Conservation (phyloP, 208 protist genomes). For the Leishmania mexicana region DNA sequence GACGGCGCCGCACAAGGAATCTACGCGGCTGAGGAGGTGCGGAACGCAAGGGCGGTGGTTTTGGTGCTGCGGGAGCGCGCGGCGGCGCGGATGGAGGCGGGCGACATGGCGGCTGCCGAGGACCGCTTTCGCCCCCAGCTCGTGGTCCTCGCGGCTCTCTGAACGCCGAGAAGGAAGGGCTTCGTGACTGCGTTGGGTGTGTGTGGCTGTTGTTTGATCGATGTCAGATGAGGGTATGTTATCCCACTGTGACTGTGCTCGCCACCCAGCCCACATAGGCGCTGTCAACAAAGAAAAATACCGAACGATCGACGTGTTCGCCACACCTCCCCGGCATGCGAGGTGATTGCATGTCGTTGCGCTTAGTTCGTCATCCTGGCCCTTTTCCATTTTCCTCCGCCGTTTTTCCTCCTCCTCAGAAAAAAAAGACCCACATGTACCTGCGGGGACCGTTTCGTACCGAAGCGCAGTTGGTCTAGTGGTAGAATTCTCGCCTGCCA, state of each 20-base stretch:
- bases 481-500: slow-evolving; percentile 93
- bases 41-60: slow-evolving; percentile 29
- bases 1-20: slow-evolving; percentile 43
- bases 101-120: neutral
- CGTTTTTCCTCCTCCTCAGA: neutral
- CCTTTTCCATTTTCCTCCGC: neutral
- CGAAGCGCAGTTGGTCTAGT: slow-evolving; percentile 92
- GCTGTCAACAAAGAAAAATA: neutral
- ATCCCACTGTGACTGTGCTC: neutral
- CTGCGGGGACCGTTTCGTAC: neutral
- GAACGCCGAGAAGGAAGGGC: neutral
- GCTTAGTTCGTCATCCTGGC: neutral
- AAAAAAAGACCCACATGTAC: neutral
- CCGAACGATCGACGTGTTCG: neutral
- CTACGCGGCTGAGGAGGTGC: slow-evolving; percentile 38
- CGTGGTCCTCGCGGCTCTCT: slow-evolving; percentile 5
- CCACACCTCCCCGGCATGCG: neutral
- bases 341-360: neutral
- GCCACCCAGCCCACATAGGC: neutral
- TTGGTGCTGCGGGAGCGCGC: slow-evolving; percentile 25
- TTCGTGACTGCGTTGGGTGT: neutral
- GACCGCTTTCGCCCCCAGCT: slow-evolving; percentile 20
- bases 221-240: neutral
- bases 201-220: neutral
- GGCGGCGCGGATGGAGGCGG: neutral